These are phyloP conservation scores for Jatropha curcas DNA, from an alignment of 345 rosid genomes.

Conservation along the genomic window DNA sequence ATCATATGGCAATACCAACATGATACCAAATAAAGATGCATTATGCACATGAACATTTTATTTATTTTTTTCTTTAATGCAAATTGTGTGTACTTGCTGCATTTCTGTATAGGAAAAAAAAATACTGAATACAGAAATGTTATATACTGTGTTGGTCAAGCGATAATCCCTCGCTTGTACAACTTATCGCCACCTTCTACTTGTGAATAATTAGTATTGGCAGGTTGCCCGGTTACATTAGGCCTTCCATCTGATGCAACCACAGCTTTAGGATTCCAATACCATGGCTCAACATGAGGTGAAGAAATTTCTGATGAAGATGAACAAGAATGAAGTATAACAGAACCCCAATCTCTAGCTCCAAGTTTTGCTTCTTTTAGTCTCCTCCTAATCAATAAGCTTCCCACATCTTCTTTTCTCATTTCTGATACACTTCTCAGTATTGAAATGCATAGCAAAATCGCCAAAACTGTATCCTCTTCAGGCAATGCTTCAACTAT, in stretches of 20 bases:
- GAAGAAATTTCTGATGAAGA: conserved; percentile 29
- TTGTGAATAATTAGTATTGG: conserved; percentile 39
- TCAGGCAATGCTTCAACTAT: conserved; percentile 65
- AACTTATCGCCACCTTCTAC: conserved; percentile 75
- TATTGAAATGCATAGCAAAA: conserved; percentile 64
- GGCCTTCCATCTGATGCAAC: conserved; percentile 37
- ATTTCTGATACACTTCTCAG: conserved; percentile 65
- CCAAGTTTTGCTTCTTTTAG: conserved; percentile 67
- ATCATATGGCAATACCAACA: background rate
- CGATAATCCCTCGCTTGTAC: conserved; percentile 61
- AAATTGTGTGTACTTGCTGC: background rate
- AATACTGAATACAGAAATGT: background rate
- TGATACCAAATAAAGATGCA: background rate
- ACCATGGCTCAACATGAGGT: conserved; percentile 66
- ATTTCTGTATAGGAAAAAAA: background rate
- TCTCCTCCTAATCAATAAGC: conserved; percentile 59
- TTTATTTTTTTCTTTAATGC: background rate
- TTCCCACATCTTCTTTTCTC: conserved; percentile 68
- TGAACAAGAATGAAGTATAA: conserved; percentile 45
- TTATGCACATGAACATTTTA: background rate
- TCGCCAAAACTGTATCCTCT: conserved; percentile 69
- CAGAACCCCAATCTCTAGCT: conserved; percentile 83
- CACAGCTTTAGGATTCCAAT: conserved; percentile 56
- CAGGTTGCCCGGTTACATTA: conserved; percentile 44
- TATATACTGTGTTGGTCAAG: conserved; percentile 20